Evolutionary conservation across 495 filamentous ascomycete species (phyloP), one percentile per base, ranked within the genome.

Genomic region (Aspergillus steynii): DNA sequence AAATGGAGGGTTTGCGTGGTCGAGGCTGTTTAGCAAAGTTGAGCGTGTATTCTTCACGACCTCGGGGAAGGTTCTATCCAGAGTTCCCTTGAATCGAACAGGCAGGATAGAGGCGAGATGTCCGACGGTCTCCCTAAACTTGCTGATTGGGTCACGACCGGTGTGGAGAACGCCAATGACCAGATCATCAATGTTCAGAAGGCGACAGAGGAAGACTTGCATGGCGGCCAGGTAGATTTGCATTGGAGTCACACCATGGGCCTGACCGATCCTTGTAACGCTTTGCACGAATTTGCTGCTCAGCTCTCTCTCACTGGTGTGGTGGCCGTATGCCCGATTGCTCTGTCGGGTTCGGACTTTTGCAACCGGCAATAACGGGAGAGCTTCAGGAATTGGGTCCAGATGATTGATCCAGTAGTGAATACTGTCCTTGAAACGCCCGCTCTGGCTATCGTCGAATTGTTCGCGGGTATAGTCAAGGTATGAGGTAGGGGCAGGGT

Each of bases 31-130:
- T 2, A 50, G 48, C n/a, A 50, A 29, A 20, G 1, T 27, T 27
- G 15, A 3, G 48, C 27, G 20, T 2, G 48, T 26, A 6, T 20
- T 5, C 10, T 25, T 29, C 7, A 50, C 2, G 4, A 50, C 5
- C 48, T 29, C 4, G 20, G 20, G 48, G 27, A 50, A 50, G 3
- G 2, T 9, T n/a, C 26, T 50, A 14, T 14, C 27, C 48, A 50
- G 10, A 26, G 10, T 2, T 14, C 48, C 48, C 48, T 50, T 50
- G 5, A 50, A 50, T 26, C 1, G 48, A 26, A 50, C 5, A 9
- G 60, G 56, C 20, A 62, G 49, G 25, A 62, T 62, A 25, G 48
- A 48, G 37, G 51, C 50, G n/a, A 62, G 10, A 31, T 56, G 55
- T 29, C 60, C 55, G 29, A 62, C 34, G 2, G 60, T 62, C 27